Conservation (phyloP, 495 filamentous ascomycete species). For the Emericellopsis terricola region DNA sequence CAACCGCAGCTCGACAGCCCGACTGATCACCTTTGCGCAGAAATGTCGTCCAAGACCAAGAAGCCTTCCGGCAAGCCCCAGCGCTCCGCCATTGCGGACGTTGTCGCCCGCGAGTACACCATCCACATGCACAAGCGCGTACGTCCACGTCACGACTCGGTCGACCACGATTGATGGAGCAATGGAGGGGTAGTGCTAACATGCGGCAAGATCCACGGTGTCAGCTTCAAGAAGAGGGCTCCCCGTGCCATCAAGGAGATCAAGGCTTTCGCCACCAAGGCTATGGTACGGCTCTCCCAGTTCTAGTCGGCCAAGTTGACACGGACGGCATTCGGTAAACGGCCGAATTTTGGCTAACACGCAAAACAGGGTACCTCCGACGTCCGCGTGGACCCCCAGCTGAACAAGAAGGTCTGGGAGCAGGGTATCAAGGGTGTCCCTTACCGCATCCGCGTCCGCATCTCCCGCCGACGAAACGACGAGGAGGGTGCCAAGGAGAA, state of each 20-base stretch:
- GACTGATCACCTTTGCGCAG: slow-evolving; percentile 14
- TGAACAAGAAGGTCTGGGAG: slow-evolving; percentile 99
- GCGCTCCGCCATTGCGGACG: slow-evolving; percentile 92
- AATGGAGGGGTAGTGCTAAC: slow-evolving; percentile 7
- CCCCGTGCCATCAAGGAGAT: slow-evolving; percentile 99
- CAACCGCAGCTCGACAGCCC: neutral
- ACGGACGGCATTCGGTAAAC: neutral
- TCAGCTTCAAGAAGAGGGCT: slow-evolving; percentile 98
- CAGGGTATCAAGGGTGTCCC: slow-evolving; percentile 95
- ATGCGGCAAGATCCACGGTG: slow-evolving; percentile 65
- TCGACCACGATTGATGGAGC: too few relatives aligned
- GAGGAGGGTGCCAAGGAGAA: slow-evolving; percentile 98
- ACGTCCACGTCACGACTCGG: slow-evolving; percentile 35
- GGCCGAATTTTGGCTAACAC: too few relatives aligned
- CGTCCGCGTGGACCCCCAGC: slow-evolving; percentile 90
- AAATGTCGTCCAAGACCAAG: slow-evolving; percentile 59
- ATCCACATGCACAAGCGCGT: slow-evolving; percentile 99
- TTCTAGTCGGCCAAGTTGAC: too few relatives aligned
- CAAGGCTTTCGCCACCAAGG: slow-evolving; percentile 70
- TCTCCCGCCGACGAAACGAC: slow-evolving; percentile 98
- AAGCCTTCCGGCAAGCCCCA: slow-evolving; percentile 51
- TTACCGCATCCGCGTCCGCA: slow-evolving; percentile 89
- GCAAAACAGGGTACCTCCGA: slow-evolving; percentile 75
- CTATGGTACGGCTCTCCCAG: slow-evolving; percentile 60
- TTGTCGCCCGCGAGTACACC: slow-evolving; percentile 98